Evolutionary conservation across 129 eudicot genomes (phyloP).

Genomic region (Flaveria sonorensis): DNA sequence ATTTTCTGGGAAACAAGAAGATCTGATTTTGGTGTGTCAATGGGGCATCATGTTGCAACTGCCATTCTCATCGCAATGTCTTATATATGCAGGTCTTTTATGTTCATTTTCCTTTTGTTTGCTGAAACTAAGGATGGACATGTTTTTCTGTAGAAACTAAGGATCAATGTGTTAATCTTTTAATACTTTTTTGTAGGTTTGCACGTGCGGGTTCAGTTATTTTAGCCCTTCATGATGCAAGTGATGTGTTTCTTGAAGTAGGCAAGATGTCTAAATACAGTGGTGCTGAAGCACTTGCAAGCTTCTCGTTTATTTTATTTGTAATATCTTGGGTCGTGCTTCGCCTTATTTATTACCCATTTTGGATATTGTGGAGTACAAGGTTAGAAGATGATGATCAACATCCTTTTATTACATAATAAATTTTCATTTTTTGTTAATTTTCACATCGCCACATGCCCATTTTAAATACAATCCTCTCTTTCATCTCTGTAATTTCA

Average conservation of each 20-base stretch:
- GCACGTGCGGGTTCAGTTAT: constrained; percentile 88
- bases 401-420: background rate
- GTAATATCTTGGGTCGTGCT: constrained; percentile 85
- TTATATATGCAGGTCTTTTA: constrained; percentile 66
- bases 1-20: constrained; percentile 97
- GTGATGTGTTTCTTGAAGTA: constrained; percentile 89
- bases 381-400: constrained; percentile 48
- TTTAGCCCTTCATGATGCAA: constrained; percentile 94
- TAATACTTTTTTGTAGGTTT: constrained; percentile 51
- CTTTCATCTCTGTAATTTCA: constrained; percentile 28
- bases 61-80: constrained; percentile 74
- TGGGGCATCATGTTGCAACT: constrained; percentile 92
- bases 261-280: constrained; percentile 97
- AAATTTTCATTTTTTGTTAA: constrained; percentile 28
- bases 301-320: constrained; percentile 77
- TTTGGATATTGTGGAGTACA: constrained; percentile 97
- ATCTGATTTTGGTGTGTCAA: constrained; percentile 93
- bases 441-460: background rate
- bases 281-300: constrained; percentile 81
- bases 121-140: constrained; percentile 3
- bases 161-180: background rate
- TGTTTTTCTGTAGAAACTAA: background rate
- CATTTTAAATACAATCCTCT: background rate
- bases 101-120: background rate
- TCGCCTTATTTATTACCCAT: constrained; percentile 90